Percentiles rank a stretch among this genome's conserved stretches.
Conservation (phyloP, 129 eudicot species). For the Silybum marianum region DNA sequence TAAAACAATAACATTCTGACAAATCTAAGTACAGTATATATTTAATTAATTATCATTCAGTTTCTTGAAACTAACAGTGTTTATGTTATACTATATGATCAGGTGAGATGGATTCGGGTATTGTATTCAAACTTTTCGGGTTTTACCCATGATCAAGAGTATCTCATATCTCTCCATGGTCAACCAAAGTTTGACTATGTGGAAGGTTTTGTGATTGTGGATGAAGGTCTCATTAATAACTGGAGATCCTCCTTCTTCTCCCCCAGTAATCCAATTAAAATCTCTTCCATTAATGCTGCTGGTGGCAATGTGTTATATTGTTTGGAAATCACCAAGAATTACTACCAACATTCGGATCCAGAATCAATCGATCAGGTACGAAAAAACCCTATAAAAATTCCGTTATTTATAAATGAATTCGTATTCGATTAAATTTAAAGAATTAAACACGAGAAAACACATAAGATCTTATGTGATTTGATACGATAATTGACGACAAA, state of each 20-base stretch:
- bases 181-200: conserved; percentile 79
- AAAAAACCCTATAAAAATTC: conserved; percentile 1
- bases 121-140: conserved; percentile 72
- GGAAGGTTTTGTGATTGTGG: conserved; percentile 76
- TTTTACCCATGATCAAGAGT: conserved; percentile 86
- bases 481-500: conserved; percentile 28
- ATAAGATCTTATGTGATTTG: conserved; percentile 53
- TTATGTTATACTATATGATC: neutral
- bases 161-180: conserved; percentile 68
- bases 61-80: neutral
- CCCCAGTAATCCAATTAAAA: conserved; percentile 62
- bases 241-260: conserved; percentile 84
- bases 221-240: conserved; percentile 67
- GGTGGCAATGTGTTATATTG: conserved; percentile 64
- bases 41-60: neutral
- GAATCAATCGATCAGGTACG: conserved; percentile 55
- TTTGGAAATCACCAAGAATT: conserved; percentile 69
- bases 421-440: neutral
- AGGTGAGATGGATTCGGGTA: conserved; percentile 98
- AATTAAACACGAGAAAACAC: conserved; percentile 38
- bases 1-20: neutral
- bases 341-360: conserved; percentile 39
- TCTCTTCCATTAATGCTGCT: conserved; percentile 44
- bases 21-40: neutral
- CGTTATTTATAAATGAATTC: neutral